Base-by-base conservation (phyloP, 768 basidiomycete genomes). In the Dentipellis sp. region DNA sequence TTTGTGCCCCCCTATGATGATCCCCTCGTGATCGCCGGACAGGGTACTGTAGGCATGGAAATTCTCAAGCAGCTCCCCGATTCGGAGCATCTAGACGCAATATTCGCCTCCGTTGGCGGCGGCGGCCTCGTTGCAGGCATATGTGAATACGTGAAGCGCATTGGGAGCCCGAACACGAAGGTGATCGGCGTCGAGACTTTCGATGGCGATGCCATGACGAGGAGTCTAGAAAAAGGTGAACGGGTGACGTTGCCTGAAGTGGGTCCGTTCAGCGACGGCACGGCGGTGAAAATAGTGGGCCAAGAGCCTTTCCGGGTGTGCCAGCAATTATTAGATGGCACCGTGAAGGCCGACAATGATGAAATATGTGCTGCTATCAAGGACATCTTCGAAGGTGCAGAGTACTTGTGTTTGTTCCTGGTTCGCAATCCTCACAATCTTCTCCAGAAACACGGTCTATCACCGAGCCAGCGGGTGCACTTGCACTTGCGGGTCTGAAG, bases 321-420 rank as follows among this genome's bases (percentile, higher is more conserved):
- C 72, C 78, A 88, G 68, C 76, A 87, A 49, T 75, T 91, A 38
- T 70, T 98, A 17, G 93, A 97, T 62, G 84, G 81, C 2, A 71
- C 98, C 36, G 82, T 94, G 51, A 81, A 86, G 65, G 91, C 88
- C 34, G 82, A 90, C 66, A 98, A 97, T 60, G 97, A 99, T 66
- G 95, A 95, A 68, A 84, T 99, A 47, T 99, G 97, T 67, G 97
- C 97, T 7, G 94, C 94, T 5, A 97, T 98, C 73, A 98, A 98
- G 72, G 97, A 99, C 65, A 88, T 98, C 34, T 99, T 98, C 65
- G 94, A 98, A 75, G 95, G 95, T 91, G 29, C 29, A 29, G 29
- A 59, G 57, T 74, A 59, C 7, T 50, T 37, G 7, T 19, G 56
- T 21, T 23, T 51, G 6, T 50, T n/a, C 52, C 23, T 53, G 42